Evolutionary conservation across 192 early-diverging fungal species (phyloP).

Genomic region (Umbelopsis ramanniana): DNA sequence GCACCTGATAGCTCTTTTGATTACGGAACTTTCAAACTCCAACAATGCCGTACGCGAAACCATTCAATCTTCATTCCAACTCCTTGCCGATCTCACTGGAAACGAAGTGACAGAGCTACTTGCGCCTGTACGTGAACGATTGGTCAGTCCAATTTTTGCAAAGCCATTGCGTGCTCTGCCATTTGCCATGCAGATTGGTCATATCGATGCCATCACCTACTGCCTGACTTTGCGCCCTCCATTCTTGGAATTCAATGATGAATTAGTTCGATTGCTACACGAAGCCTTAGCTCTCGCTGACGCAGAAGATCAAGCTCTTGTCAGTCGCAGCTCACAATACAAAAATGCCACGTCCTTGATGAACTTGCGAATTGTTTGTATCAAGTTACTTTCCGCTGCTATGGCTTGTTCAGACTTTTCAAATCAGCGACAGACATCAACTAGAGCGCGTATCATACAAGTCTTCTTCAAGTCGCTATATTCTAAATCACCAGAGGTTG

Average conservation of each 20-base stretch:
- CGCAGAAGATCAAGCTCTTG: conserved; percentile 96
- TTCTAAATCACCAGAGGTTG: conserved; percentile 91
- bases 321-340: conserved; percentile 79
- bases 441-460: conserved; percentile 87
- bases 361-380: conserved; percentile 93
- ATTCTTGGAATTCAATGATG: conserved; percentile 89
- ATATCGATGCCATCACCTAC: conserved; percentile 98
- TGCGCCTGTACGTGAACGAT: conserved; percentile 78
- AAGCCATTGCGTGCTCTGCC: conserved; percentile 96
- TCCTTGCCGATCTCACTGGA: conserved; percentile 80
- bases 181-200: conserved; percentile 96
- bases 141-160: conserved; percentile 92
- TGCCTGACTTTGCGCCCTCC: conserved; percentile 88
- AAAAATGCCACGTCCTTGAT: conserved; percentile 82
- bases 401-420: conserved; percentile 90
- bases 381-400: conserved; percentile 92
- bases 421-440: conserved; percentile 71
- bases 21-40: conserved; percentile 91
- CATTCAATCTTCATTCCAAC: conserved; percentile 79
- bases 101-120: conserved; percentile 86
- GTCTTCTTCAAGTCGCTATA: conserved; percentile 99
- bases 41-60: conserved; percentile 88
- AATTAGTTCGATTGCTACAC: conserved; percentile 84
- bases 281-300: conserved; percentile 95
- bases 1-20: conserved; percentile 76